Conservation (phyloP, 2,329 filamentous ascomycete species). For the Alternaria gansuensis region DNA sequence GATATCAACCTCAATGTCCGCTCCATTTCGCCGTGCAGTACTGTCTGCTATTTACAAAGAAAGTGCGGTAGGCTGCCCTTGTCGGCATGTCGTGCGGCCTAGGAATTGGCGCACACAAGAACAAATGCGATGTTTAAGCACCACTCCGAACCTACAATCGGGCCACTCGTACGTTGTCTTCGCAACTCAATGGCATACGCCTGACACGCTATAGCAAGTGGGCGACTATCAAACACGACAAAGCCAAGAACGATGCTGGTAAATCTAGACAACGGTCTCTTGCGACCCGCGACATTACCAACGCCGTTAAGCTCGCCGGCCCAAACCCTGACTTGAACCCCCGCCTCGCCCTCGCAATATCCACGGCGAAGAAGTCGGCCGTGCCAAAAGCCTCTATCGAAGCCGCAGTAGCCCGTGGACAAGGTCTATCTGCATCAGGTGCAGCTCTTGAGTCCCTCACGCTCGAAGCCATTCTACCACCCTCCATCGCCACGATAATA, state of each 20-base stretch:
- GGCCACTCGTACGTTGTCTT: constrained; percentile 46
- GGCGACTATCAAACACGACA: constrained; percentile 96
- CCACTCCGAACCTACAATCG: constrained; percentile 39
- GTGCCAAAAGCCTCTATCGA: constrained; percentile 88
- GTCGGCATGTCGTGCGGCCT: constrained; percentile 25
- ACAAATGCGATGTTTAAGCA: constrained; percentile 42
- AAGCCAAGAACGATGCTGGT: constrained; percentile 82
- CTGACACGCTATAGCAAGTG: constrained; percentile 71
- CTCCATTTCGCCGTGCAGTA: constrained; percentile 34
- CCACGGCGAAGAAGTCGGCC: constrained; percentile 82
- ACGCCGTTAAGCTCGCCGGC: constrained; percentile 79
- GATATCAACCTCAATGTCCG: constrained; percentile 31
- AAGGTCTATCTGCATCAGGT: constrained; percentile 80
- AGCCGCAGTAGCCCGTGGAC: constrained; percentile 83
- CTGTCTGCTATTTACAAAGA: constrained; percentile 24
- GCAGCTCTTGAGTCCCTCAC: constrained; percentile 78
- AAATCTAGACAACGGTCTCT: constrained; percentile 76
- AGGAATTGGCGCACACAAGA: constrained; percentile 22
- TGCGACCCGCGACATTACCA: constrained; percentile 76
- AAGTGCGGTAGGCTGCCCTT: constrained; percentile 29
- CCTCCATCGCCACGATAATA: constrained; percentile 77
- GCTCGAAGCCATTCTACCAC: constrained; percentile 81
- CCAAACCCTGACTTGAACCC: constrained; percentile 77
- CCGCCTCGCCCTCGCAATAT: constrained; percentile 75
- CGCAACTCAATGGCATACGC: neutral